These are phyloP conservation scores for Stentor roeselii DNA, from an alignment of 73 alveolate species.

Conservation along the genomic window DNA sequence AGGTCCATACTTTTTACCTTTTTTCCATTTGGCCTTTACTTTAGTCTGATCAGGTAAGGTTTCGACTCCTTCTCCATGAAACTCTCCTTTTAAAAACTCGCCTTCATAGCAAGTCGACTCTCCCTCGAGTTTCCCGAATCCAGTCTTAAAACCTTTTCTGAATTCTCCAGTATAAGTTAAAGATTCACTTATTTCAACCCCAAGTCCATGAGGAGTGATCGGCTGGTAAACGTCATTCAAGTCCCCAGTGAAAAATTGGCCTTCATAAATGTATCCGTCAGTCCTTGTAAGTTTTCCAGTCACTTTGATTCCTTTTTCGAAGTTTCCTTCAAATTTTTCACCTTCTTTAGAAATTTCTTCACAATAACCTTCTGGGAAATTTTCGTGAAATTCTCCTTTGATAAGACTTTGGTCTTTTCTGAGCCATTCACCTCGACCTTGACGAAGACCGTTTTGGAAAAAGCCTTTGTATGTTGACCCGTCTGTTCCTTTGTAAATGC, in stretches of 20 bases:
- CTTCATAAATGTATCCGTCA: neutral
- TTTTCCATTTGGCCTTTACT: neutral
- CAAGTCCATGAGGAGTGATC: neutral
- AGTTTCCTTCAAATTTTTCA: neutral
- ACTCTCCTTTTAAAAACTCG: slow-evolving; percentile 26
- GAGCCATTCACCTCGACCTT: neutral
- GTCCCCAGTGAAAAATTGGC: neutral
- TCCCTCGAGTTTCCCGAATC: slow-evolving; percentile 53
- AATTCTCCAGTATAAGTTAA: slow-evolving; percentile 53
- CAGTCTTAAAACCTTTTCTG: slow-evolving; percentile 53
- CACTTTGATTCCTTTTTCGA: neutral
- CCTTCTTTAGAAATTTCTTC: neutral
- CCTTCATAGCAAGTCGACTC: slow-evolving; percentile 56
- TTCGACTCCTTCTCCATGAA: slow-evolving; percentile 63
- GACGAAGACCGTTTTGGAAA: neutral
- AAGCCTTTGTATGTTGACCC: neutral
- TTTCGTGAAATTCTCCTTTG: neutral
- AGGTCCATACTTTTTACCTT: neutral
- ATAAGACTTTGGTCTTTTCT: neutral
- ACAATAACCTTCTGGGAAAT: neutral
- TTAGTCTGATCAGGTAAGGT: neutral
- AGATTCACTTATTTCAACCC: neutral
- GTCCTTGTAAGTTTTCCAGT: neutral
- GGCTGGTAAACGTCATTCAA: neutral
- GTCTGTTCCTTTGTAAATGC: neutral